Evolutionary conservation across 148 eudicot species (phyloP).

Genomic region (Hydrangea macrophylla): DNA sequence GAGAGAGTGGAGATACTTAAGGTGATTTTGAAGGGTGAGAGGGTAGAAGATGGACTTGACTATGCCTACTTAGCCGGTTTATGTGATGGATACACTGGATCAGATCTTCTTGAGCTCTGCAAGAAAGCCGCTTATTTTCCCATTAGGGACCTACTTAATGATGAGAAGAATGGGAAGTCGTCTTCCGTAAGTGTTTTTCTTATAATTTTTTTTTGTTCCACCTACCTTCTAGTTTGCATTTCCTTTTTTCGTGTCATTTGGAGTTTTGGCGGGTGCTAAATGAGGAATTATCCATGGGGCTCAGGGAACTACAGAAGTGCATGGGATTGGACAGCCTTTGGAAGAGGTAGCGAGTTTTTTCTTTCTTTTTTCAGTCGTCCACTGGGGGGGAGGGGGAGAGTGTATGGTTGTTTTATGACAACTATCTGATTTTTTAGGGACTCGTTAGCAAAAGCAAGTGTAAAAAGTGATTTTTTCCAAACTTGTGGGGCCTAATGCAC

Average conservation of each 20-base stretch:
- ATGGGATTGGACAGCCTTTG: too few relatives aligned
- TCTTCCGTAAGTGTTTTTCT: constrained; percentile 46
- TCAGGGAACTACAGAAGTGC: too few relatives aligned
- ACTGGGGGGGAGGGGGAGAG: too few relatives aligned
- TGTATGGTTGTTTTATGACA: too few relatives aligned
- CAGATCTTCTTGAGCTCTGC: constrained; percentile 85
- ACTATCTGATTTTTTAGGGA: too few relatives aligned
- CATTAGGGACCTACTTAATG: constrained; percentile 76
- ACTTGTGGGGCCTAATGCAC: too few relatives aligned
- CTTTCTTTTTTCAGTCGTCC: too few relatives aligned
- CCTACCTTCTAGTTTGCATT: neutral
- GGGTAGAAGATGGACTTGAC: constrained; percentile 62
- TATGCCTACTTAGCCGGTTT: constrained; percentile 61
- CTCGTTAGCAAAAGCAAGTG: too few relatives aligned
- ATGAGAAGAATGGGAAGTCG: constrained; percentile 71
- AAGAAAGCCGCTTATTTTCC: constrained; percentile 95
- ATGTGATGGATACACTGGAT: constrained; percentile 87
- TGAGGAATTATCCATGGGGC: too few relatives aligned
- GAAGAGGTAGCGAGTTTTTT: too few relatives aligned
- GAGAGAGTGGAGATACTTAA: constrained; percentile 76
- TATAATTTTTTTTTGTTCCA: neutral
- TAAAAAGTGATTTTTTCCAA: too few relatives aligned
- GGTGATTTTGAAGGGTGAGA: constrained; percentile 77
- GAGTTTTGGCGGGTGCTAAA: too few relatives aligned
- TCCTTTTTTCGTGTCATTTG: neutral